These are phyloP conservation scores for Seiridium cupressi DNA, from an alignment of 2,329 filamentous ascomycete species.

Conservation along the genomic window DNA sequence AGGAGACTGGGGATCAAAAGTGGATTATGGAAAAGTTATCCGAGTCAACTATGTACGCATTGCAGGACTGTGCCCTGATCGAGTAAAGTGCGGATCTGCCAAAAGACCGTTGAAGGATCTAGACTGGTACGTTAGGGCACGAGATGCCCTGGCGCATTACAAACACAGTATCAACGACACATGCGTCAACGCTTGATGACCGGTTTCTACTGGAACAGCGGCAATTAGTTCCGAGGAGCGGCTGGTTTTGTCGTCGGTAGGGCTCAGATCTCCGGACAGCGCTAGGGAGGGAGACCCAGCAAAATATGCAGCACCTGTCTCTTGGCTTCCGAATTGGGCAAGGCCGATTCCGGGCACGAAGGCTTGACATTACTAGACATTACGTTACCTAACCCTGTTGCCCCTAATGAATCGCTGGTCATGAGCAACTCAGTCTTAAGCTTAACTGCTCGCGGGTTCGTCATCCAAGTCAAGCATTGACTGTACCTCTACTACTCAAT, in stretches of 20 bases:
- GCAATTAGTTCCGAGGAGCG: neutral
- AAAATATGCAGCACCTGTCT: constrained; percentile 12
- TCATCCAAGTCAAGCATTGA: no score
- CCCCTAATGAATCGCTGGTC: neutral
- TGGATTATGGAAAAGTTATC: neutral
- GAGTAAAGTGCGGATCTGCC: neutral
- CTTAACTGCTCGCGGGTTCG: no score
- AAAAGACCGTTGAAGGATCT: neutral
- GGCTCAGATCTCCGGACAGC: neutral
- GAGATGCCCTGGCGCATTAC: neutral
- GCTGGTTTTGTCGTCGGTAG: neutral
- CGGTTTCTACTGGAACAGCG: neutral
- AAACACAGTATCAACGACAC: neutral
- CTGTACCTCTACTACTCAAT: neutral
- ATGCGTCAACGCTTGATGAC: neutral
- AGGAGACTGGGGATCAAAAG: neutral
- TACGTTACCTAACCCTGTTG: constrained; percentile 3
- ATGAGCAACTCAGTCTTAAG: neutral
- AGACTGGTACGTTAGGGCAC: neutral
- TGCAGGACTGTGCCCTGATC: neutral
- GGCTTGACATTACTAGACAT: neutral
- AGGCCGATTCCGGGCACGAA: neutral
- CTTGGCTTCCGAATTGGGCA: constrained; percentile 14
- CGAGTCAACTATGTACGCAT: neutral
- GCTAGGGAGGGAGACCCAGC: neutral